Conservation (phyloP, 2,329 filamentous ascomycete genomes). For the Epichloe typhina region DNA sequence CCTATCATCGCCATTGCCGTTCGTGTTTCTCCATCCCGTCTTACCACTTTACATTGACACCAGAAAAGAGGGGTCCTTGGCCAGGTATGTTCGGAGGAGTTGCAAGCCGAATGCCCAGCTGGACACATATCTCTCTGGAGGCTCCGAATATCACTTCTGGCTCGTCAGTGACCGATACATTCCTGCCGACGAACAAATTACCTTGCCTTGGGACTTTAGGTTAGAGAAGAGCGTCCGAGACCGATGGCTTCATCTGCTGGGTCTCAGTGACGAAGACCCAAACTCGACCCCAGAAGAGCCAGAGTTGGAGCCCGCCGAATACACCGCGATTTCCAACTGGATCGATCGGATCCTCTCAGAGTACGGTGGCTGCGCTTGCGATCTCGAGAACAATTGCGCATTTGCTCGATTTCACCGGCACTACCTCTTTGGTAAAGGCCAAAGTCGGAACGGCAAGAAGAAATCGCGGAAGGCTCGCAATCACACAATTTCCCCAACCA, state of each 20-base stretch:
- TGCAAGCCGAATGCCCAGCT: constrained; percentile 82
- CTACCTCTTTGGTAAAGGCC: constrained; percentile 34
- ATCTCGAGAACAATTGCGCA: constrained; percentile 47
- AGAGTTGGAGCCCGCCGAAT: constrained; percentile 46
- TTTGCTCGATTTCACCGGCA: constrained; percentile 50
- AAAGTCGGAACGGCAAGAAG: constrained; percentile 31
- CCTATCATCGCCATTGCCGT: constrained; percentile 51
- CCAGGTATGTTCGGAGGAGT: constrained; percentile 83
- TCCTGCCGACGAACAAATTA: constrained; percentile 48
- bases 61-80: constrained; percentile 68
- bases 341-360: constrained; percentile 59
- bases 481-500: constrained; percentile 46
- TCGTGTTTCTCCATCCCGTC: constrained; percentile 77
- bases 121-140: constrained; percentile 70
- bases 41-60: constrained; percentile 91
- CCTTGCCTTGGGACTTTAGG: constrained; percentile 54
- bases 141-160: constrained; percentile 81
- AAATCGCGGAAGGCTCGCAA: constrained; percentile 42
- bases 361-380: constrained; percentile 68
- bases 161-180: constrained; percentile 74
- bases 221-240: constrained; percentile 40
- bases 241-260: constrained; percentile 45
- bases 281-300: constrained; percentile 32
- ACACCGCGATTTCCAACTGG: constrained; percentile 47
- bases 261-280: constrained; percentile 47